Percentiles rank a stretch among this genome's conserved stretches.
These are phyloP conservation scores for Phytophthora constricta DNA, from an alignment of 352 stramenopile genomes.

Conservation along the genomic window DNA sequence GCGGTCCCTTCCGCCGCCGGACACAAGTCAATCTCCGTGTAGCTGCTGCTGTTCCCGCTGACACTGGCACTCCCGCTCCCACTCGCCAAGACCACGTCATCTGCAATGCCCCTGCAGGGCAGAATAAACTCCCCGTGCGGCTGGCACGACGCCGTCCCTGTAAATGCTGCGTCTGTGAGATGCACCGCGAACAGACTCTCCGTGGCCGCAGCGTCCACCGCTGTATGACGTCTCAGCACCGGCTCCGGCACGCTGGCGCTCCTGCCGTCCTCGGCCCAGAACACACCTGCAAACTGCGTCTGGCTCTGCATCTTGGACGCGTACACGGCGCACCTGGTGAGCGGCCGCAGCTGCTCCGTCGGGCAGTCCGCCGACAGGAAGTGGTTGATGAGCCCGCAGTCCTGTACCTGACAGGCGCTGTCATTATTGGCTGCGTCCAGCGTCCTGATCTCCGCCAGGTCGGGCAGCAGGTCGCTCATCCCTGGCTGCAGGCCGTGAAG, in stretches of 20 bases:
- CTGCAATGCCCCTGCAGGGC: constrained; percentile 59
- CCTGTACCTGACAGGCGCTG: constrained; percentile 27
- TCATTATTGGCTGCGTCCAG: constrained; percentile 26
- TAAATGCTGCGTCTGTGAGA: constrained; percentile 49
- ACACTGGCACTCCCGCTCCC: constrained; percentile 23
- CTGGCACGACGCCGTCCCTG: constrained; percentile 55
- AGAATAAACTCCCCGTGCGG: constrained; percentile 66
- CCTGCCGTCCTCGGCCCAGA: constrained; percentile 71
- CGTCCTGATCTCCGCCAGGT: constrained; percentile 42
- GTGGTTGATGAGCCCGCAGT: constrained; percentile 59
- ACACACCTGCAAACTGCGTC: constrained; percentile 40
- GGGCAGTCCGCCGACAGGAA: constrained; percentile 46
- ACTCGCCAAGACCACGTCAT: constrained; percentile 25
- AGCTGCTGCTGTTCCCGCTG: constrained; percentile 21
- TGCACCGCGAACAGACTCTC: constrained; percentile 69
- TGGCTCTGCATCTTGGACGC: constrained; percentile 41
- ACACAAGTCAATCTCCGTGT: constrained; percentile 58
- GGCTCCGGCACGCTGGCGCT: constrained; percentile 53
- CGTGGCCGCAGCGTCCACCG: constrained; percentile 15
- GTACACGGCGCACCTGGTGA: constrained; percentile 55
- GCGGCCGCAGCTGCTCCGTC: constrained; percentile 36
- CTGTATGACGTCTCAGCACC: constrained; percentile 59
- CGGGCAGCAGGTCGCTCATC: constrained; percentile 65
- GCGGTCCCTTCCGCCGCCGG: constrained; percentile 33
- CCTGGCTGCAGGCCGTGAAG: constrained; percentile 55